Conservation (phyloP, 257 asterid species). For the Lantana camara region DNA sequence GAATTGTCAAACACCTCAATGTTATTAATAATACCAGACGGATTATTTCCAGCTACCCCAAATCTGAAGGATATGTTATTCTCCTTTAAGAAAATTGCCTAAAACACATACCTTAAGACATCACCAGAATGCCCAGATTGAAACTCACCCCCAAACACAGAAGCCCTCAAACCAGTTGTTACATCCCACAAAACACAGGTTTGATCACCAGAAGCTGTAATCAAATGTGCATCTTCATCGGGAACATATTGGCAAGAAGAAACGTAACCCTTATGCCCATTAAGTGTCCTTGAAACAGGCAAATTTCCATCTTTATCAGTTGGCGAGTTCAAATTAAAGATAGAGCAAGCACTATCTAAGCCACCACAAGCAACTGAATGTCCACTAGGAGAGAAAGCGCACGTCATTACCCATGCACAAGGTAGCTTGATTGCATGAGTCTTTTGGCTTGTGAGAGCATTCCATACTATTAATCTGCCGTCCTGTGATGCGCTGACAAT, state of each 20-base stretch:
- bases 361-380: constrained; percentile 86
- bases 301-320: constrained; percentile 66
- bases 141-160: constrained; percentile 79
- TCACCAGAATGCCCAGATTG: constrained; percentile 80
- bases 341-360: constrained; percentile 71
- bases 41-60: too few species aligned
- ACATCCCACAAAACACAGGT: constrained; percentile 82
- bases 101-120: constrained; percentile 51
- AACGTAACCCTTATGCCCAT: constrained; percentile 77
- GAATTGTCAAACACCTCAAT: too few species aligned
- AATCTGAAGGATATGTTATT: too few species aligned
- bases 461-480: constrained; percentile 81
- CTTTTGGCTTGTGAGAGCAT: constrained; percentile 84
- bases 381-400: constrained; percentile 79
- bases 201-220: constrained; percentile 77
- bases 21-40: too few species aligned
- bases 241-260: constrained; percentile 83
- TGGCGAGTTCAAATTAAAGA: constrained; percentile 65
- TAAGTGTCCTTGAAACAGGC: constrained; percentile 66
- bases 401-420: constrained; percentile 83
- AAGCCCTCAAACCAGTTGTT: constrained; percentile 65
- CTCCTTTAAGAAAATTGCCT: too few species aligned
- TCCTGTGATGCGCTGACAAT: constrained; percentile 84
- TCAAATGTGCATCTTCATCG: constrained; percentile 63
- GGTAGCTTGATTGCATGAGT: constrained; percentile 75